Evolutionary conservation across 495 filamentous ascomycete species (phyloP), one percentile per base, ranked within the genome.

Genomic region (Neurospora hispaniola): DNA sequence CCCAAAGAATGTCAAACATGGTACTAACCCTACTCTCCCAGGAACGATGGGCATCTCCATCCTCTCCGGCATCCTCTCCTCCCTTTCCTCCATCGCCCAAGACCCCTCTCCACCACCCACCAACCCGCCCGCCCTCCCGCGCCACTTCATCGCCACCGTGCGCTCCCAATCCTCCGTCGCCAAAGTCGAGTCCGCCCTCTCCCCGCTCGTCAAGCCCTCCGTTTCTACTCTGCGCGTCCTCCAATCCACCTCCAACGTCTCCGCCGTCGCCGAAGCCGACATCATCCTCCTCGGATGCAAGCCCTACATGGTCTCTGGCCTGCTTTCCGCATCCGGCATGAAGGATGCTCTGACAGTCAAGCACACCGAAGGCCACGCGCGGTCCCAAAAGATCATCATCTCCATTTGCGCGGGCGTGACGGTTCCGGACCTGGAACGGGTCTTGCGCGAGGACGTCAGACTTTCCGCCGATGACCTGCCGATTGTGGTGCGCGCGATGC

Each of bases 21-120:
- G 27, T 27, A 70, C 72, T 54, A 70, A 73, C 69, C 8, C 20
- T 18, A 27, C 27, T 2, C 31, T 23, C 3, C 12, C 5, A 87
- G 92, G 93, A 70, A 95, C 92, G 27, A 90, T 96, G 87, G 93
- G 93, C 68, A 91, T 92, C 62, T 91, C 93, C 43, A 94, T 96
- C 75, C 87, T 96, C 69, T 92, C 89, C 7, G 93, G 93, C 68
- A 92, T 96, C 75, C 88, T 94, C 69, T 80, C 86, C 71, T 90
- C 91, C 18, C 84, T 94, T 42, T 76, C 82, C 14, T 23, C 75
- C 23, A 84, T 85, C 27, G 86, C 86, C 44, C 83, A 84, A 20
- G 83, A 85, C 10, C 89, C 88, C 0, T 84, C 88, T 0, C 78
- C 81, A 4, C 38, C 69, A 82, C 85, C 70, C 84, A 88, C 54